phyloP scores from a whole-genome alignment of 2,329 filamentous ascomycete genomes.

The Pyrenophora graminea region DNA sequence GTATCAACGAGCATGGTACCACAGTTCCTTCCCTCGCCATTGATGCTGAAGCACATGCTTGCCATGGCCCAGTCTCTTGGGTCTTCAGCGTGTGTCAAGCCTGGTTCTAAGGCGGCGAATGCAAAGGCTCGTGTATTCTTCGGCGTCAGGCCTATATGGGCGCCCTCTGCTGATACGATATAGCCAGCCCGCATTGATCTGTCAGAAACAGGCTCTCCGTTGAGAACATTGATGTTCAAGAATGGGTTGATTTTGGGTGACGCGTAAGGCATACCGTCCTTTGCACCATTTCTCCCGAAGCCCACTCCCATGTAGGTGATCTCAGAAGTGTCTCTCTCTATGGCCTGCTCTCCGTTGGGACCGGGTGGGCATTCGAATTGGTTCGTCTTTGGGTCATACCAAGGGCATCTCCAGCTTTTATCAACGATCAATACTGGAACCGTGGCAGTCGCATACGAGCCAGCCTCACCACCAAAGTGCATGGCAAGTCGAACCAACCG shows the following conservation, averaged over 20 bases:
- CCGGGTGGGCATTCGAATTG: slow-evolving; percentile 36
- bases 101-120: slow-evolving; percentile 33
- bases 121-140: slow-evolving; percentile 25
- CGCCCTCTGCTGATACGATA: slow-evolving; percentile 34
- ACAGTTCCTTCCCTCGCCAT: slow-evolving; percentile 25
- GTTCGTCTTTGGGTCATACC: slow-evolving; percentile 40
- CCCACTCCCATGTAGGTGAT: slow-evolving; percentile 47
- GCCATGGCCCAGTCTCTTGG: slow-evolving; percentile 43
- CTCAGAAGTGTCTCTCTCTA: slow-evolving; percentile 28
- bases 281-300: slow-evolving; percentile 38
- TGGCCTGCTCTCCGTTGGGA: slow-evolving; percentile 30
- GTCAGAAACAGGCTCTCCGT: slow-evolving; percentile 19
- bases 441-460: slow-evolving; percentile 27
- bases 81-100: slow-evolving; percentile 34
- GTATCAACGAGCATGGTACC: slow-evolving; percentile 41
- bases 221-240: slow-evolving; percentile 39
- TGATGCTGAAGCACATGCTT: slow-evolving; percentile 36
- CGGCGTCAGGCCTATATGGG: slow-evolving; percentile 37
- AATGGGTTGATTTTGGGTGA: slow-evolving; percentile 41
- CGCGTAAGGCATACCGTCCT: slow-evolving; percentile 36
- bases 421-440: slow-evolving; percentile 42
- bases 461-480: slow-evolving; percentile 29
- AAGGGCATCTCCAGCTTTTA: slow-evolving; percentile 39
- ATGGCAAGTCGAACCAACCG: slow-evolving; percentile 36
- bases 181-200: slow-evolving; percentile 31